Conservation (phyloP, 2,329 filamentous ascomycete species). For the Leptodontidium sp. region DNA sequence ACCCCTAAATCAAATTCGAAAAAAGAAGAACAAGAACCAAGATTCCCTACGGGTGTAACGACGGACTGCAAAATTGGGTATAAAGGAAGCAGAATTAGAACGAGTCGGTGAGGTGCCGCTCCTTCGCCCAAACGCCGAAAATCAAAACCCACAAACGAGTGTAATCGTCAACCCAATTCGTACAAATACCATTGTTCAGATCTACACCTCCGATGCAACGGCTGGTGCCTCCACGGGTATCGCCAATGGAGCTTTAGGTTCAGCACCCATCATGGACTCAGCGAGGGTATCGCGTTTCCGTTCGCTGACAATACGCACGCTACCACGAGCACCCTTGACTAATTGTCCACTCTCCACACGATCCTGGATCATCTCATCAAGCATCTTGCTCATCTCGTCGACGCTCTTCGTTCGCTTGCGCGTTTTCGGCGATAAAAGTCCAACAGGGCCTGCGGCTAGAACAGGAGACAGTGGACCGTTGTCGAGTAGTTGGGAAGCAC, state of each 20-base stretch:
- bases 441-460: slow-evolving; percentile 30
- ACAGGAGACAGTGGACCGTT: slow-evolving; percentile 35
- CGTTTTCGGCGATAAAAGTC: slow-evolving; percentile 39
- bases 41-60: slow-evolving; percentile 26
- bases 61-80: slow-evolving; percentile 34
- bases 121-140: slow-evolving; percentile 23
- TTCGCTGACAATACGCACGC: slow-evolving; percentile 65
- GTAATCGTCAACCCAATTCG: slow-evolving; percentile 17
- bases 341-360: slow-evolving; percentile 80
- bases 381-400: slow-evolving; percentile 91
- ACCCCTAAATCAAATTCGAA: background rate
- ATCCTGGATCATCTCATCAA: slow-evolving; percentile 96
- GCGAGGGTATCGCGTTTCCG: slow-evolving; percentile 43
- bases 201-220: slow-evolving; percentile 29
- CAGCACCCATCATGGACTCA: slow-evolving; percentile 27
- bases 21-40: slow-evolving; percentile 30
- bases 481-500: slow-evolving; percentile 41
- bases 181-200: slow-evolving; percentile 21
- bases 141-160: slow-evolving; percentile 3
- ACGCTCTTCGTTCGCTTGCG: slow-evolving; percentile 66
- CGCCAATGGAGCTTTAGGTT: slow-evolving; percentile 28
- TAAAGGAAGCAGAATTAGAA: slow-evolving; percentile 38
- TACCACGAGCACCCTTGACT: slow-evolving; percentile 71
- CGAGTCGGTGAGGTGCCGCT: background rate
- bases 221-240: slow-evolving; percentile 26